Base-by-base conservation (phyloP, 1,284 basidiomycete species). In the Cutaneotrichosporon mucoides region DNA sequence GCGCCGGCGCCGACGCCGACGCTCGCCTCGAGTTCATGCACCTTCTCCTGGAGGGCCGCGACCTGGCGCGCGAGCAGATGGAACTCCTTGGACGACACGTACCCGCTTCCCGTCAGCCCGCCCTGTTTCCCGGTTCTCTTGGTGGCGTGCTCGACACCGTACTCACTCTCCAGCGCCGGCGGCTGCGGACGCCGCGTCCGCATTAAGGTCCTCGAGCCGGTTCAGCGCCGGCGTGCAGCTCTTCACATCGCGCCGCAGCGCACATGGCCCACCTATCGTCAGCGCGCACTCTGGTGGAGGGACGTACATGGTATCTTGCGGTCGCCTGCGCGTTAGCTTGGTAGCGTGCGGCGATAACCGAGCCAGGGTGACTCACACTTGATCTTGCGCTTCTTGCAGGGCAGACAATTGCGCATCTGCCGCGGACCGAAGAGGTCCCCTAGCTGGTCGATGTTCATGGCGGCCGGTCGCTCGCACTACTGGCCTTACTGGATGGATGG, bases 381-480 rank as follows among this genome's bases (percentile, higher is more conserved):
- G 54, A 65, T 65, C 56, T 65, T 65, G 16, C 64, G 60, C 47
- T 62, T 56, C 52, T 65, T 65, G 64, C 64, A 65, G 2, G 64
- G 60, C 42, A 60, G 54, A 40, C 64, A 65, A 54, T 65, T 65
- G 53, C 64, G 60, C 56, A 62, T 57, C 55, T 65, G 64, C 43
- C 62, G 56, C 3, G 62, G 58, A 9, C 58, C 62, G 5, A 60
- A 50, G 24, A 56, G 54, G 46, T 50, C 56, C 10, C 52, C 54
- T 15, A 62, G 42, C n/a, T 56, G 54, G 36, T 56, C 57, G 51
- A 53, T 46, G 12, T 62, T 57, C 57, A 62, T 62, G 46, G 24
- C 24, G 24, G 24, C 24, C 24, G 24, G 24, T 24, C 24, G 24
- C 24, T 24, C 24, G 24, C 24, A 24, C 24, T 24, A 24, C 24